Conservation (phyloP, 257 asterid species). For the Primulina eburnea region DNA sequence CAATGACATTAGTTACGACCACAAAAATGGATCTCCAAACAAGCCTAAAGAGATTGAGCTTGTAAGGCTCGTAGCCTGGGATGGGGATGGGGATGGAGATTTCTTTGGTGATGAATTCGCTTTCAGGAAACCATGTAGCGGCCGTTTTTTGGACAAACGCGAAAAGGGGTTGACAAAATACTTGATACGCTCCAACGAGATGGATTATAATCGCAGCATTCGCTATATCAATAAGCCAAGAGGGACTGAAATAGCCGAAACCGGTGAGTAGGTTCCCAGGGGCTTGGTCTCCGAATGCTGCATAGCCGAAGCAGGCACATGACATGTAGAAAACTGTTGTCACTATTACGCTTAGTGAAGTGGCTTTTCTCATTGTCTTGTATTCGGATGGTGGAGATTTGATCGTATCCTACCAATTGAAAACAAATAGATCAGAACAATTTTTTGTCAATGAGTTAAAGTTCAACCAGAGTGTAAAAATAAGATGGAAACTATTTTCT, state of each 20-base stretch:
- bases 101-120: conserved; percentile 27
- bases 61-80: conserved; percentile 28
- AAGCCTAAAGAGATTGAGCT: conserved; percentile 41
- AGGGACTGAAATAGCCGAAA: conserved; percentile 67
- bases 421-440: neutral
- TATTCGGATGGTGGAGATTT: conserved; percentile 71
- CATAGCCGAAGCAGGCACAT: conserved; percentile 71
- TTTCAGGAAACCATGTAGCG: conserved; percentile 34
- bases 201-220: conserved; percentile 67
- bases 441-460: neutral
- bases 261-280: conserved; percentile 81
- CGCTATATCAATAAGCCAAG: conserved; percentile 71
- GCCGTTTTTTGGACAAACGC: conserved; percentile 53
- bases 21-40: conserved; percentile 56
- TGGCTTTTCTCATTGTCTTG: conserved; percentile 65
- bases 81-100: conserved; percentile 23
- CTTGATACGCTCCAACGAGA: conserved; percentile 74
- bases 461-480: too few relatives aligned
- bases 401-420: conserved; percentile 52
- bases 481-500: too few relatives aligned
- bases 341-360: conserved; percentile 36
- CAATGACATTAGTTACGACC: conserved; percentile 46
- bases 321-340: conserved; percentile 69
- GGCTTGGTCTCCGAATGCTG: conserved; percentile 62
- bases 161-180: conserved; percentile 62